Evolutionary conservation across 306 rosid genomes (phyloP).

Genomic region (Calophaca sinica): DNA sequence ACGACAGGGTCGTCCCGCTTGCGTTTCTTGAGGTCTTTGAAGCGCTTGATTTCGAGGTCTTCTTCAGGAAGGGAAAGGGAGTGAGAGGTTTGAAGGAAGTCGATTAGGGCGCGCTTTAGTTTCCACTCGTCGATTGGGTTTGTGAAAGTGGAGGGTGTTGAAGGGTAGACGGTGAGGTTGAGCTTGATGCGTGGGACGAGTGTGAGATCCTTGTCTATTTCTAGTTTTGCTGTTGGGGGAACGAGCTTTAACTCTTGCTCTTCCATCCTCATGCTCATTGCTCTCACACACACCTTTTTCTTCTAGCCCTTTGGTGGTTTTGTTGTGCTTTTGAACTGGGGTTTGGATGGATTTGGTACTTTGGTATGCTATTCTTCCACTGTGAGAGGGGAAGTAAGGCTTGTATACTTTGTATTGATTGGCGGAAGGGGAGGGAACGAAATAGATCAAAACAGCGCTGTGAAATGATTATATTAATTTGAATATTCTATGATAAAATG

Average conservation of each 20-base stretch:
- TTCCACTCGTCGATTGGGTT: constrained; percentile 89
- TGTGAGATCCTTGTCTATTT: constrained; percentile 68
- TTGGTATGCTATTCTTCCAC: too few species aligned
- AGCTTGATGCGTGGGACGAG: constrained; percentile 85
- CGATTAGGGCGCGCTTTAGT: constrained; percentile 72
- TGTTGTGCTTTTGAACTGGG: background rate
- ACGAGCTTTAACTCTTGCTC: constrained; percentile 40
- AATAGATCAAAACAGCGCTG: too few species aligned
- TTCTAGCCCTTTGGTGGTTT: background rate
- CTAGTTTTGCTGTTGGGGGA: constrained; percentile 55
- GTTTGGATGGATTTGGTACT: background rate
- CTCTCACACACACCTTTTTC: background rate
- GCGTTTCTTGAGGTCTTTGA: constrained; percentile 73
- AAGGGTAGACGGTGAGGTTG: constrained; percentile 65
- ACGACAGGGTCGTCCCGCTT: constrained; percentile 87
- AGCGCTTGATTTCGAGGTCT: constrained; percentile 64
- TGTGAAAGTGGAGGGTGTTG: constrained; percentile 53
- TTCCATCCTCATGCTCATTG: constrained; percentile 33
- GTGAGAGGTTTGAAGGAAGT: constrained; percentile 67
- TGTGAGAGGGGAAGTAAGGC: too few species aligned
- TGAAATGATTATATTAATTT: too few species aligned
- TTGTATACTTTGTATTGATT: too few species aligned
- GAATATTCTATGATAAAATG: too few species aligned
- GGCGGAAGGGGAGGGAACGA: too few species aligned
- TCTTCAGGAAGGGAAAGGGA: constrained; percentile 71